A percentile compares a stretch with the other conserved stretches of the same genome.
These are phyloP conservation scores for Cynara cardunculus DNA, from an alignment of 129 eudicot genomes.

Conservation along the genomic window DNA sequence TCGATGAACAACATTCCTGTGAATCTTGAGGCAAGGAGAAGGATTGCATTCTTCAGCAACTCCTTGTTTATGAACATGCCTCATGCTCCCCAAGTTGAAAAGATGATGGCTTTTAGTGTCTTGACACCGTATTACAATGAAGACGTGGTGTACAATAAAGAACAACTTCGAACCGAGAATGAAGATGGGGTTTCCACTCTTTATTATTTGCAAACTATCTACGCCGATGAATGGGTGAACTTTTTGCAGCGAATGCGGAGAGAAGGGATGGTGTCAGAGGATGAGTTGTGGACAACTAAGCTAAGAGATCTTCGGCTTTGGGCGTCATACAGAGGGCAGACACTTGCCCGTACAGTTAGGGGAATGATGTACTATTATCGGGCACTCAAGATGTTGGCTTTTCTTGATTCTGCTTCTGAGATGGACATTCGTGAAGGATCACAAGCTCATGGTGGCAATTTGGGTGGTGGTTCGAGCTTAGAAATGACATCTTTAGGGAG, in stretches of 20 bases:
- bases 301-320: constrained; percentile 77
- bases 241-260: constrained; percentile 81
- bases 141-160: constrained; percentile 81
- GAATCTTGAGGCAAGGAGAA: constrained; percentile 90
- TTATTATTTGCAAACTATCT: constrained; percentile 83
- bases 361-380: constrained; percentile 99
- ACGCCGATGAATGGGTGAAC: constrained; percentile 85
- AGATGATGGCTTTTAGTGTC: constrained; percentile 94
- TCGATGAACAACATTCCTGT: constrained; percentile 81
- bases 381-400: constrained; percentile 87
- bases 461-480: constrained; percentile 29
- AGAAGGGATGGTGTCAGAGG: constrained; percentile 62
- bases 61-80: constrained; percentile 98
- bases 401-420: constrained; percentile 97
- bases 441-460: constrained; percentile 44
- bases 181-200: constrained; percentile 94
- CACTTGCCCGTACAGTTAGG: constrained; percentile 89
- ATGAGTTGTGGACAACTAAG: constrained; percentile 54
- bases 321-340: constrained; percentile 97
- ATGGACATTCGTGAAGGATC: constrained; percentile 92
- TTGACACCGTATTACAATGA: constrained; percentile 94
- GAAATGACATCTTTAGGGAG: constrained; percentile 41
- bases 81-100: constrained; percentile 97
- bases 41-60: constrained; percentile 92
- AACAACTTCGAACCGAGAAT: constrained; percentile 78